Conservation (phyloP, 768 basidiomycete genomes). For the Tricholoma saponaceum region DNA sequence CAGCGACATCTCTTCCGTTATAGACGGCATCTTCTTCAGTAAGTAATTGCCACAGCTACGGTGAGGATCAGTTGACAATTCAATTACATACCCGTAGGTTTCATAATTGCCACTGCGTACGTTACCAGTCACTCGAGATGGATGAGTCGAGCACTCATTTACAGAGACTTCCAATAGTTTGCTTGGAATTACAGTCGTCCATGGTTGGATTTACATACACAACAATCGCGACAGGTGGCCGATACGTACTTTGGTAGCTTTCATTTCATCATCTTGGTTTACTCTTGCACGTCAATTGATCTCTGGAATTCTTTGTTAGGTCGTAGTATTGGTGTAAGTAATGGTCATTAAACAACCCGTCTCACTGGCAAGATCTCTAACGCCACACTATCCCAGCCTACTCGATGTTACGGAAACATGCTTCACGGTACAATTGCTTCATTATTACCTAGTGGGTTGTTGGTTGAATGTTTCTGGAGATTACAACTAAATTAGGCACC, state of each 20-base stretch:
- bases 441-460: slow-evolving; percentile 10
- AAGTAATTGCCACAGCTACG: slow-evolving; percentile 1
- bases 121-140: neutral
- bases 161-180: neutral
- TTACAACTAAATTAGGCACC: neutral
- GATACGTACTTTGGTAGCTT: slow-evolving; percentile 7
- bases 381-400: neutral
- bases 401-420: slow-evolving; percentile 13
- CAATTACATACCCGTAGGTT: neutral
- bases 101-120: slow-evolving; percentile 6
- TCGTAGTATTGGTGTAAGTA: slow-evolving; percentile 8
- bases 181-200: slow-evolving; percentile 7
- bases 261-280: neutral
- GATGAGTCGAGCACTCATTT: neutral
- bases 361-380: neutral
- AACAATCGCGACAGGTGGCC: slow-evolving; percentile 9
- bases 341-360: neutral
- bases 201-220: slow-evolving; percentile 12
- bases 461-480: neutral
- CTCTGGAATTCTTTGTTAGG: neutral
- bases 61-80: neutral
- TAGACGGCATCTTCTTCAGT: neutral
- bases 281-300: neutral
- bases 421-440: slow-evolving; percentile 7
- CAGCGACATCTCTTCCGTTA: neutral